Conservation (phyloP, 1,139 yeast species). For the Citeromyces siamensis region DNA sequence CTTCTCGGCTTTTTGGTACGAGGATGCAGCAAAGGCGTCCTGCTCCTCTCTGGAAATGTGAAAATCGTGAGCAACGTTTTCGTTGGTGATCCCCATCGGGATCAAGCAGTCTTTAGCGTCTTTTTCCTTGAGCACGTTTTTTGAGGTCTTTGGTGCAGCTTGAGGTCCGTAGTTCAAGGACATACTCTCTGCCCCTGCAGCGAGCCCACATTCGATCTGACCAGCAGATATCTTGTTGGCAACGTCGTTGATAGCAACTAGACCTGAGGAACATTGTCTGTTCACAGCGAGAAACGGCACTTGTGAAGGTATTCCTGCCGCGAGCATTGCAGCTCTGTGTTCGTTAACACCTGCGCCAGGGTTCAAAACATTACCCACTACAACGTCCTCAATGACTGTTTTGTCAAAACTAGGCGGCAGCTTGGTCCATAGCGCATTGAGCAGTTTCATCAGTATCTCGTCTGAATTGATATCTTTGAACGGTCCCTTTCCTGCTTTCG, state of each 20-base stretch:
- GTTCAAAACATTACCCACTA: constrained; percentile 82
- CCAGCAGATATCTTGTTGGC: constrained; percentile 83
- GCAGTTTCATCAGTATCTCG: constrained; percentile 53
- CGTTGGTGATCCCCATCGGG: constrained; percentile 91
- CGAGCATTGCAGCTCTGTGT: constrained; percentile 75
- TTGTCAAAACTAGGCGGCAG: constrained; percentile 43
- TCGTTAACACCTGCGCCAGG: constrained; percentile 89
- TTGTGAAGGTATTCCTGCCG: constrained; percentile 59
- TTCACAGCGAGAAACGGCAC: constrained; percentile 75
- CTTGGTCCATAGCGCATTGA: constrained; percentile 47
- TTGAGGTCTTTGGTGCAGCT: constrained; percentile 53
- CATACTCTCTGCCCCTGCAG: constrained; percentile 92
- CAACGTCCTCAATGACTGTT: constrained; percentile 63
- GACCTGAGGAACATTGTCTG: constrained; percentile 92
- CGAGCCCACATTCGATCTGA: constrained; percentile 85
- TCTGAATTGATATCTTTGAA: constrained; percentile 71
- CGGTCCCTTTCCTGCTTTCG: constrained; percentile 76
- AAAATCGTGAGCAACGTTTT: constrained; percentile 58
- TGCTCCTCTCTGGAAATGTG: constrained; percentile 57
- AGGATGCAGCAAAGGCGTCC: constrained; percentile 71
- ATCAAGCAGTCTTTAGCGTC: constrained; percentile 51
- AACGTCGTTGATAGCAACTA: constrained; percentile 80
- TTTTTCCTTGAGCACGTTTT: constrained; percentile 24
- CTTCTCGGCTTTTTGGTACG: constrained; percentile 74
- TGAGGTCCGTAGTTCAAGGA: constrained; percentile 70